Evolutionary conservation across 2,329 filamentous ascomycete genomes (phyloP), one percentile per base, ranked within the genome.

Genomic region (Alternaria gansuensis): DNA sequence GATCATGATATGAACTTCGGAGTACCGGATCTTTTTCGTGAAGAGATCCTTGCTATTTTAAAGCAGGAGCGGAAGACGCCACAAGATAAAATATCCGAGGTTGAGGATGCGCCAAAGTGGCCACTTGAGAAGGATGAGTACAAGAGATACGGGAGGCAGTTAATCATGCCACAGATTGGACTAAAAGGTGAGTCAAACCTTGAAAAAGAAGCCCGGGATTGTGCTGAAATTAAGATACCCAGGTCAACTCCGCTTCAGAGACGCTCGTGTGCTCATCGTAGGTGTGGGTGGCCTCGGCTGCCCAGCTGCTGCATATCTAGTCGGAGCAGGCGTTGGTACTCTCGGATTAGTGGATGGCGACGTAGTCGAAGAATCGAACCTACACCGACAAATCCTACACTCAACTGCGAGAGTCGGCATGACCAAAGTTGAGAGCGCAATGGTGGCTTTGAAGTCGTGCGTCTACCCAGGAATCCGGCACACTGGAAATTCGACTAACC

Each of bases 341-440:
- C 78, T 99, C 17, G 93, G 94, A 0, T 81, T 99, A 7, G 86
- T 95, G 24, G 95, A 99, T 74, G 93, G 90, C 3, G 95, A 99
- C 77, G 83, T 82, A 0, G 94, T 99, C 29, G 95, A 98, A 74
- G 80, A 84, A 14, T 97, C 93, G 28, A 99, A 99, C 74, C 83
- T 99, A 13, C 95, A 98, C 80, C 88, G 95, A 0, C 95, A 99
- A 78, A 87, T 98, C 50, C 85, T 93, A 31, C 94, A 99, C 75
- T 84, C 84, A 3, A 90, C 88, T 0, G 80, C 82, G 3, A 86
- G 87, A 51, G 87, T 96, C 4, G 91, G 91, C 10, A 86, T 86
- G 81, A 83, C 82, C 57, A 98, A 98, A 78, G 92, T 95, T 3
- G 87, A 92, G 54, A 96, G 92, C 73, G 90, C 77, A 10, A 75